Conservation (phyloP, 495 filamentous ascomycete genomes). For the Pseudomonodictys pantanalensis region DNA sequence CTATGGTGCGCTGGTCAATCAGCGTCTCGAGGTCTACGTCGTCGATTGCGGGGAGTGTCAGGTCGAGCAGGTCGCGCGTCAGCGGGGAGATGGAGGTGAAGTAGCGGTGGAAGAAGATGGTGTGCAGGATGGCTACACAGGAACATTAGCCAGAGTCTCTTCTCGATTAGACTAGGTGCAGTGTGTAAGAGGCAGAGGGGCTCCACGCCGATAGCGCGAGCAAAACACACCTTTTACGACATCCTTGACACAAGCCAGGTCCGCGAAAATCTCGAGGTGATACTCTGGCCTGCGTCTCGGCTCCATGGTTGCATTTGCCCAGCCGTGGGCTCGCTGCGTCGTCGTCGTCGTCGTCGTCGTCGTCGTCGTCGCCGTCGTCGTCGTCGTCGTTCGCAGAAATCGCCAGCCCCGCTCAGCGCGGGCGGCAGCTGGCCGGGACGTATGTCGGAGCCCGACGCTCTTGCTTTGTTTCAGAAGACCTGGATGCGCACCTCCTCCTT, state of each 20-base stretch:
- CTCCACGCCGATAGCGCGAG: background rate
- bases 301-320: slow-evolving; percentile 39
- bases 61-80: slow-evolving; percentile 84
- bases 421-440: background rate
- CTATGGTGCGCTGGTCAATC: slow-evolving; percentile 79
- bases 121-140: slow-evolving; percentile 65
- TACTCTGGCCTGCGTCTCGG: slow-evolving; percentile 42
- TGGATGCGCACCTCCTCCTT: too few relatives aligned
- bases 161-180: too few relatives aligned
- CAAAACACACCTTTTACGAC: slow-evolving; percentile 73
- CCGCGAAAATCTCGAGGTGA: slow-evolving; percentile 46
- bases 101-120: slow-evolving; percentile 98
- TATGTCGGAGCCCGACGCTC: background rate
- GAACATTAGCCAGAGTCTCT: too few relatives aligned
- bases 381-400: too few relatives aligned
- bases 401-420: background rate
- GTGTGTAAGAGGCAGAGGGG: background rate
- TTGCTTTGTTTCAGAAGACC: background rate
- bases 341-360: background rate
- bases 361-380: background rate
- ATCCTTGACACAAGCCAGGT: slow-evolving; percentile 65
- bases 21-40: slow-evolving; percentile 88
- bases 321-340: too few relatives aligned
- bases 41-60: slow-evolving; percentile 84
- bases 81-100: slow-evolving; percentile 83